phyloP scores from a whole-genome alignment of 2,329 filamentous ascomycete species.

The Helotiales sp. region DNA sequence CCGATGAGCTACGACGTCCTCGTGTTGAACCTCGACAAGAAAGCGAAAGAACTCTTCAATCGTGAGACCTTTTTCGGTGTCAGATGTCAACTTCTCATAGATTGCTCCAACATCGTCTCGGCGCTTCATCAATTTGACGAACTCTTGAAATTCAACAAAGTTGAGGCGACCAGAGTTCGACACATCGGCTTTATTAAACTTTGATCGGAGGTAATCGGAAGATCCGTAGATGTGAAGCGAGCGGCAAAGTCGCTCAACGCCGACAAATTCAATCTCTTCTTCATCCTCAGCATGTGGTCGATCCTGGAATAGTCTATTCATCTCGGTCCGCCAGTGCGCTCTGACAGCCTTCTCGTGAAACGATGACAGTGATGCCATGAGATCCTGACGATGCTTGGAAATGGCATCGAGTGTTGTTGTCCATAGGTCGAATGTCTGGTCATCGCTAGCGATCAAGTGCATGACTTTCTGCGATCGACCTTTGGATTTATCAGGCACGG shows the following conservation, averaged over 20 bases:
- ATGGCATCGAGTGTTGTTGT: conserved; percentile 81
- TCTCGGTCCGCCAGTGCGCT: conserved; percentile 83
- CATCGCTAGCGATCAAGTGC: conserved; percentile 79
- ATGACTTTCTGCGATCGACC: conserved; percentile 71
- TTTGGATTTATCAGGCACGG: conserved; percentile 74
- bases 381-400: conserved; percentile 80
- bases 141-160: conserved; percentile 79
- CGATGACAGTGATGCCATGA: conserved; percentile 86
- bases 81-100: conserved; percentile 61
- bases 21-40: conserved; percentile 69
- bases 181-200: conserved; percentile 74
- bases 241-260: conserved; percentile 81
- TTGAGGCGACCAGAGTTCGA: conserved; percentile 65
- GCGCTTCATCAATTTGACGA: conserved; percentile 80
- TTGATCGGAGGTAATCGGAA: conserved; percentile 67
- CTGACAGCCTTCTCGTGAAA: conserved; percentile 81
- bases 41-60: conserved; percentile 75
- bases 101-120: conserved; percentile 78
- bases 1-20: conserved; percentile 69
- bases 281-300: conserved; percentile 53
- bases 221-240: conserved; percentile 91
- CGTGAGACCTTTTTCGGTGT: conserved; percentile 65
- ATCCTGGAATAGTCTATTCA: conserved; percentile 65
- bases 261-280: conserved; percentile 73
- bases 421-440: conserved; percentile 75